Base-by-base conservation (phyloP, 2,329 filamentous ascomycete genomes). In the Ceratocystis cubensis region DNA sequence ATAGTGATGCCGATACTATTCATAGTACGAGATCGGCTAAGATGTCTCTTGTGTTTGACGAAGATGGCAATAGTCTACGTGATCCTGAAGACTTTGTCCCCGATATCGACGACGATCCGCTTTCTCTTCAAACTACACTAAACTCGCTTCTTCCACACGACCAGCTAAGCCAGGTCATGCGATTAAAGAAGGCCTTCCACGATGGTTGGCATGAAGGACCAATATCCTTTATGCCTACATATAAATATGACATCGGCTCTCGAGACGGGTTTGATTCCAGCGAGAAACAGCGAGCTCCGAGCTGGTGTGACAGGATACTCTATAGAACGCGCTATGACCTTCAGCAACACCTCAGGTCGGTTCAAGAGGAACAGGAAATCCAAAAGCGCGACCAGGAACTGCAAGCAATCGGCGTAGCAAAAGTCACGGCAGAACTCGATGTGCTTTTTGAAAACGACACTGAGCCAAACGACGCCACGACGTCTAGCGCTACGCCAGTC, bases 181-280 rank as follows among this genome's bases (percentile, higher is more conserved):
- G 82, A 70, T 78, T 84, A 48, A 82, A 84, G n/a, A 94, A 88
- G 73, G 85, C 86, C 0, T 96, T 99, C 69, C 84, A 96, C 68
- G 89, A 96, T 69, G 93, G 92, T 0, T 99, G 94, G 92, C 82
- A 83, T 63, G 94, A 99, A 78, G 94, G 92, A 0, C 81, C 85
- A 0, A 92, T 99, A 66, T 84, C 84, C 0, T 99, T 99, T 72
- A 75, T 97, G 17, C 94, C 94, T 1, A 95, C 94, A 0, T 99
- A 99, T 76, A 99, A 99, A 75, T 99, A 99, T 71, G 95, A 99
- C 72, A 81, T 96, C 33, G 94, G 94, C n/a, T 96, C 88, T 37
- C 84, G 96, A 41, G 89, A 89, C 1, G 82, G 91, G 37, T 99
- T 96, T 73, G 95, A 99, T 76, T 91, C 92, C 0, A 96, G 92